These are phyloP conservation scores for Passiflora organensis DNA, from an alignment of 345 rosid species.

Conservation along the genomic window DNA sequence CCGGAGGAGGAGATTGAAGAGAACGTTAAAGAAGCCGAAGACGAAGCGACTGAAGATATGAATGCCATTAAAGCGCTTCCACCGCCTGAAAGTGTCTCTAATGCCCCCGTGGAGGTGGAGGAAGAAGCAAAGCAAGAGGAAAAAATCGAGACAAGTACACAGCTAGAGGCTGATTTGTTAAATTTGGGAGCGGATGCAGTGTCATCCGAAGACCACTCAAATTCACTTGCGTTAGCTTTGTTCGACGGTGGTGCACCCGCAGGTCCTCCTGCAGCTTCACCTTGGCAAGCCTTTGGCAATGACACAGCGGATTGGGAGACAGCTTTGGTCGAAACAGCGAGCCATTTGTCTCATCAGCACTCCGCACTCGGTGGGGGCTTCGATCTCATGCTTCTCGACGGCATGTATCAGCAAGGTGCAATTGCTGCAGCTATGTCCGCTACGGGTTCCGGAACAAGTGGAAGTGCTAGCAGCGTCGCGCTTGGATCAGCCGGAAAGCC, in stretches of 20 bases:
- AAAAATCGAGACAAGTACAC: constrained; percentile 57
- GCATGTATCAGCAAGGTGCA: constrained; percentile 87
- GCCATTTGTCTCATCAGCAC: constrained; percentile 63
- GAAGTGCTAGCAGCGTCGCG: constrained; percentile 92
- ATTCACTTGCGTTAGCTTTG: constrained; percentile 55
- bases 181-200: constrained; percentile 75
- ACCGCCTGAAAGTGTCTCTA: constrained; percentile 52
- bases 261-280: constrained; percentile 55
- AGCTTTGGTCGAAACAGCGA: constrained; percentile 82
- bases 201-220: constrained; percentile 48
- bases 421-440: constrained; percentile 56
- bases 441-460: constrained; percentile 50
- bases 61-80: constrained; percentile 82
- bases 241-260: constrained; percentile 68
- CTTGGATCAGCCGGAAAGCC: constrained; percentile 47
- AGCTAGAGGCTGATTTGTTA: constrained; percentile 63
- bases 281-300: constrained; percentile 82
- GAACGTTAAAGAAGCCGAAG: constrained; percentile 30
- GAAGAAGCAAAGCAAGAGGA: constrained; percentile 45
- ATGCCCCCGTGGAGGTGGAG: constrained; percentile 42
- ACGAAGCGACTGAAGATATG: constrained; percentile 41
- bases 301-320: constrained; percentile 90
- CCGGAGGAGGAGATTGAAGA: constrained; percentile 48
- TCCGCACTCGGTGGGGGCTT: constrained; percentile 80
- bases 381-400: constrained; percentile 69